These are phyloP conservation scores for Phlyctochytrium bullatum DNA, from an alignment of 192 early-diverging fungal species.

Conservation along the genomic window DNA sequence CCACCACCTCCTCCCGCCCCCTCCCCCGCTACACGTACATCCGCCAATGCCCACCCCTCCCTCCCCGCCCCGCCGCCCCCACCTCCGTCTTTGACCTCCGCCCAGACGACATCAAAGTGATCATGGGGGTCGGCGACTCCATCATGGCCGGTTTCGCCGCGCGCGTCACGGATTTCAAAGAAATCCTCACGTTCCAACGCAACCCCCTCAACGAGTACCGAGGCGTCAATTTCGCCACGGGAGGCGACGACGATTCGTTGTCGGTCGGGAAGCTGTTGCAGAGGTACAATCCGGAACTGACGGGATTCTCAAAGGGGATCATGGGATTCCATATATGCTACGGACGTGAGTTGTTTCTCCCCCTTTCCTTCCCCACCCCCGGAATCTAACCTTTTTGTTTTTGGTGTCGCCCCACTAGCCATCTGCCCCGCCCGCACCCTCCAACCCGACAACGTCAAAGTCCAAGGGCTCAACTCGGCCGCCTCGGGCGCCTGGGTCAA, in stretches of 20 bases:
- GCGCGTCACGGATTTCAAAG: slow-evolving; percentile 41
- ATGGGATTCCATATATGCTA: slow-evolving; percentile 47
- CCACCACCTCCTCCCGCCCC: not conserved
- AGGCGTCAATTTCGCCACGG: slow-evolving; percentile 40
- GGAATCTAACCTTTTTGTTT: too few relatives aligned
- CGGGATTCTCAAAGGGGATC: slow-evolving; percentile 35
- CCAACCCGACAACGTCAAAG: not conserved
- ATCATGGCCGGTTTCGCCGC: slow-evolving; percentile 47
- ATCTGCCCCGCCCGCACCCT: slow-evolving; percentile 7
- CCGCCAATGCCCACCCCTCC: slow-evolving; percentile 36
- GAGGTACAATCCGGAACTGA: slow-evolving; percentile 27
- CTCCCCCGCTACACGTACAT: not conserved
- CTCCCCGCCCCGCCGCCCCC: slow-evolving; percentile 24
- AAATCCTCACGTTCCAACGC: slow-evolving; percentile 31
- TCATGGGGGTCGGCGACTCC: not conserved
- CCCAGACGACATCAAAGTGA: slow-evolving; percentile 34
- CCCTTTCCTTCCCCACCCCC: not conserved
- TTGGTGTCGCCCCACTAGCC: too few relatives aligned
- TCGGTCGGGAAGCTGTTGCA: slow-evolving; percentile 43
- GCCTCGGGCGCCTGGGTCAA: not conserved
- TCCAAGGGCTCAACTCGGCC: slow-evolving; percentile 5
- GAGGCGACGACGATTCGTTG: slow-evolving; percentile 39
- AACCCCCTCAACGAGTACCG: slow-evolving; percentile 38
- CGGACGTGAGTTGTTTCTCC: slow-evolving; percentile 20
- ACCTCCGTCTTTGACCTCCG: slow-evolving; percentile 45